Conservation (phyloP, 176 grass and related monocot species). For the Aegilops bicornis region DNA sequence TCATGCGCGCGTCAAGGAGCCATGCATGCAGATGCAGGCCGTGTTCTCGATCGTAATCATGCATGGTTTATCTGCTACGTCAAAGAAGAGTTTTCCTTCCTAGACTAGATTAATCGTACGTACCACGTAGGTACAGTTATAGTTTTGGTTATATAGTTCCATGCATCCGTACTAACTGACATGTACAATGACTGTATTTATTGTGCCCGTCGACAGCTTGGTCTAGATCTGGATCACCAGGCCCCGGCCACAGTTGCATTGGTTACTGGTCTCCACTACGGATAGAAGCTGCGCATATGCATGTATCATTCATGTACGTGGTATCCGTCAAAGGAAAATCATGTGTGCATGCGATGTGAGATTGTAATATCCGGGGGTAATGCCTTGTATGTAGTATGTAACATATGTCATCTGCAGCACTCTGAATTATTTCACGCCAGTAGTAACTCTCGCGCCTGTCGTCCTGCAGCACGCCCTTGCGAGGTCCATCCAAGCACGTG, state of each 20-base stretch:
- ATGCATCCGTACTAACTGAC: neutral
- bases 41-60: neutral
- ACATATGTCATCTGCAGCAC: neutral
- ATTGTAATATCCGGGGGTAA: too few species aligned
- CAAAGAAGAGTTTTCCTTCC: neutral
- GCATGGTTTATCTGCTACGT: neutral
- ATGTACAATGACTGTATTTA: slow-evolving; percentile 9
- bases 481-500: neutral
- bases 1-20: neutral
- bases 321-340: neutral
- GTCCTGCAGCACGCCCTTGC: neutral
- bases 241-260: neutral
- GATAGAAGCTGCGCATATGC: neutral
- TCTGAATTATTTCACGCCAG: neutral
- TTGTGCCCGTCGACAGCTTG: slow-evolving; percentile 1
- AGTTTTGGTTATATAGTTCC: too few species aligned
- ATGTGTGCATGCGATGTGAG: neutral
- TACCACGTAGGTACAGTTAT: too few species aligned
- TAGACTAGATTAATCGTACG: too few species aligned
- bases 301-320: neutral
- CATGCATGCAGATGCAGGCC: neutral
- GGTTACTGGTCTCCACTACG: neutral
- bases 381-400: too few species aligned
- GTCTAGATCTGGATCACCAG: slow-evolving; percentile 13
- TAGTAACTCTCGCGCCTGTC: neutral